Base-by-base conservation (phyloP, 169 alveolate genomes). In the Babesia bigemina region DNA sequence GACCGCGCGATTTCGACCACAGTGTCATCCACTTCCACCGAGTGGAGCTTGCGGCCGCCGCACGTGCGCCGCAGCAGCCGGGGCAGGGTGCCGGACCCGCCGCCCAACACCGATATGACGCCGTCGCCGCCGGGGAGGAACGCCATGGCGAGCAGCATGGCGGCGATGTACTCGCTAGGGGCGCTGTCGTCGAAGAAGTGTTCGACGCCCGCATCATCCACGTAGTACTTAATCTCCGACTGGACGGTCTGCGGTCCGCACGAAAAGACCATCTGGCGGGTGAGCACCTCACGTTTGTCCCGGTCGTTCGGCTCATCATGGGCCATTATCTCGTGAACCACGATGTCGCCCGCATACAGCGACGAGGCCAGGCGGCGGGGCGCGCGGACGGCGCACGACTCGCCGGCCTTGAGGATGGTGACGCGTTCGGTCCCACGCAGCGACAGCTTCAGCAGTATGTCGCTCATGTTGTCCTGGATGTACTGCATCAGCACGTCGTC, bases 191-290 rank as follows among this genome's bases (percentile, higher is more conserved):
- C 42, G 29, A 65, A 29, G 45, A 70, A 79, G 39, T 9, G 39
- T 26, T 53, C 67, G 22, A 22, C 22, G 1, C 79, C 76, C n/a
- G 14, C 58, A 4, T 59, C 81, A 22, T 67, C 63, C 24, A 56
- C 42, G 48, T 52, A 39, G 49, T 70, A 79, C 28, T 61, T 28
- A 0, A 79, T 49, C 73, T 88, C 93, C 14, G 92, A 85, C 44
- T 88, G 93, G 11, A 88, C 91, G 13, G 88, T 83, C 50, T 85
- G 86, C 4, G 93, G 93, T 55, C 84, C 85, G 63, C 76, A 85
- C 2, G 93, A 78, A 59, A 88, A 88, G n/a, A 88, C 84, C 91
- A 88, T 79, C 76, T 88, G 93, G 48, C 92, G 72, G 36, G 75
- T 74, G 52, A 75, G 62, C 48, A 87, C 71, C 24, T 81, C 86